Evolutionary conservation across 2,329 filamentous ascomycete genomes (phyloP).

Genomic region (Penicillium polonicum): DNA sequence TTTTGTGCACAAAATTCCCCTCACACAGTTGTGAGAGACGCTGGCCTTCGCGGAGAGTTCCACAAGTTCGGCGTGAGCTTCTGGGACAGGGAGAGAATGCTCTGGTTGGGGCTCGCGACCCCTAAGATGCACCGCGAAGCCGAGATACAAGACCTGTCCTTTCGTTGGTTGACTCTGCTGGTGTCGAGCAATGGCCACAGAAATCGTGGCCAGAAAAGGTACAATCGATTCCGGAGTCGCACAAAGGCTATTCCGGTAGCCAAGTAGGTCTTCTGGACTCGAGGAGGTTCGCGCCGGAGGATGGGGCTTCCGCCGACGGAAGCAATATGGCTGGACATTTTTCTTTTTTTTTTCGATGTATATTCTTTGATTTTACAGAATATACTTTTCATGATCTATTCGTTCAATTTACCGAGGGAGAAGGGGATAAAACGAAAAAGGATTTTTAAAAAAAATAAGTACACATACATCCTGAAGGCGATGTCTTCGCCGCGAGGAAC

Average conservation of each 20-base stretch:
- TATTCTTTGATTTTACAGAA: neutral
- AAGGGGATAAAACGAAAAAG: neutral
- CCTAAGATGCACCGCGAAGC: fast-evolving
- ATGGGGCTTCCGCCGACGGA: neutral
- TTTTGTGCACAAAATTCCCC: neutral
- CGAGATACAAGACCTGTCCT: neutral
- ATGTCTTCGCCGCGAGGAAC: neutral
- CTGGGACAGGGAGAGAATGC: neutral
- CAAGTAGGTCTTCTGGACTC: neutral
- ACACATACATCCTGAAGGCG: neutral
- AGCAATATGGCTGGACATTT: neutral
- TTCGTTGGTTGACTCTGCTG: neutral
- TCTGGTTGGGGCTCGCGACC: fast-evolving
- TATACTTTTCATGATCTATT: neutral
- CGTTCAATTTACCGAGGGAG: neutral
- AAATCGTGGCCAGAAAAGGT: too few relatives aligned
- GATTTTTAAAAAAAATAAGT: too few relatives aligned
- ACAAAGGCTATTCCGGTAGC: neutral
- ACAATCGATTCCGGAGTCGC: neutral
- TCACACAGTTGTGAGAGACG: neutral
- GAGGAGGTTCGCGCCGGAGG: neutral
- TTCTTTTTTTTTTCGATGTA: neutral
- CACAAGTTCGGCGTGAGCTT: neutral
- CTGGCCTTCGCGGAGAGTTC: neutral
- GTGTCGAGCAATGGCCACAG: too few relatives aligned